Base-by-base conservation (phyloP, 2,329 filamentous ascomycete species). In the Penicillium sp. region DNA sequence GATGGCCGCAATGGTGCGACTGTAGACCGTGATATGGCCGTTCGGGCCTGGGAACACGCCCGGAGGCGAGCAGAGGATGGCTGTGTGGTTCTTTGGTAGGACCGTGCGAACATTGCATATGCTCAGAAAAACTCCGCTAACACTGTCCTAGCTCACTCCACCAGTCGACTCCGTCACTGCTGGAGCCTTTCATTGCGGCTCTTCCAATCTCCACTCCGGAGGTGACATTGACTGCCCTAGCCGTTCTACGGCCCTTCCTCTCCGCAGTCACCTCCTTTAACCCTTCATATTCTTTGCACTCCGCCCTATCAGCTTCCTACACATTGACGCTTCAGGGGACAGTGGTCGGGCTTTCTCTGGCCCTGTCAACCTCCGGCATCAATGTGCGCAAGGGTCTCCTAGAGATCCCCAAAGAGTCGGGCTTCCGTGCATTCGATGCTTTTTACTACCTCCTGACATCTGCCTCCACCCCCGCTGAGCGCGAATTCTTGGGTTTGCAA, bases 361-460 rank as follows among this genome's bases (percentile, higher is more conserved):
- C 89, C 24, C 74, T 98, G 6, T 92, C 92, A 0, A 87, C 89
- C 33, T 87, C 89, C 3, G 93, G 93, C 15, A 87, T 98, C 52
- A 88, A 98, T 66, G 93, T 90, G 0, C 73, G 78, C 18, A 83
- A 83, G 54, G 93, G 92, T 37, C 77, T 98, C 9, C 76, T 96
- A 13, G 83, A 87, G 49, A 82, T 98, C 13, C 88, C 93, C 0
- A 71, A 83, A 0, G 84, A 95, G 65, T 66, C 83, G 6, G 93
- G 93, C 10, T 89, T 89, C 70, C 85, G 93, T 55, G 93, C 92
- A 3, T 98, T 98, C 61, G 92, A 98, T 65, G 93, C 95, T 43
- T 97, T 98, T 66, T 97, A 98, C 74, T 97, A 96, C 63, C 82
- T 98, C 0, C 79, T 97, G 37, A 95, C 91, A 0, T 90, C 88